A percentile compares a stretch with the other conserved stretches of the same genome.
Evolutionary conservation across 2,329 filamentous ascomycete species (phyloP).

Genomic region (Botrytis hyacinthi): DNA sequence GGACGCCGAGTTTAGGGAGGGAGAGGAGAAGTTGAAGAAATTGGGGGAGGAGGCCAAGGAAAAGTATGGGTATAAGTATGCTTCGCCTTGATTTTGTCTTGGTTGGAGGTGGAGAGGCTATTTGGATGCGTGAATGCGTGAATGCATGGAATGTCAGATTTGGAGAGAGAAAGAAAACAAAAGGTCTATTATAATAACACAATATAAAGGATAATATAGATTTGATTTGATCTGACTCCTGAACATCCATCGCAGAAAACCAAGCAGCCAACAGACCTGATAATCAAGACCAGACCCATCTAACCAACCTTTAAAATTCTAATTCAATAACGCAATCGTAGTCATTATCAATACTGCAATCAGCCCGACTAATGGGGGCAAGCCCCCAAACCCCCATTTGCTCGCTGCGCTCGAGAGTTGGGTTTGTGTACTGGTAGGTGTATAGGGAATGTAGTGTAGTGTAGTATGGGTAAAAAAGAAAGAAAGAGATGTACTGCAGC

Average conservation of each 20-base stretch:
- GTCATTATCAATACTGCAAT: background rate
- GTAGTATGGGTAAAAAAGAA: too few relatives aligned
- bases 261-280: background rate
- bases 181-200: background rate
- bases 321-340: too few relatives aligned
- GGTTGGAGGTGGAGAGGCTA: background rate
- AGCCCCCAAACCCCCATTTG: background rate
- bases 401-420: background rate
- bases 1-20: slow-evolving; percentile 49
- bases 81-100: slow-evolving; percentile 29
- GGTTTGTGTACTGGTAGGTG: too few relatives aligned
- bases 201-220: background rate
- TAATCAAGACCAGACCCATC: background rate
- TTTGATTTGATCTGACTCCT: background rate
- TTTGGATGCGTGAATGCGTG: background rate
- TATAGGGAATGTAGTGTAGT: too few relatives aligned
- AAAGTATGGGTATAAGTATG: slow-evolving; percentile 36
- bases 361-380: background rate
- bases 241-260: background rate
- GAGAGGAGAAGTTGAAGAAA: slow-evolving; percentile 40
- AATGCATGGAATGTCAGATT: background rate
- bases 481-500: too few relatives aligned
- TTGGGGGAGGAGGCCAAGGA: slow-evolving; percentile 32
- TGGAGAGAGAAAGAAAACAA: too few relatives aligned
- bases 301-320: too few relatives aligned